Base-by-base conservation (phyloP, 257 asterid species). In the Solanum rostratum region DNA sequence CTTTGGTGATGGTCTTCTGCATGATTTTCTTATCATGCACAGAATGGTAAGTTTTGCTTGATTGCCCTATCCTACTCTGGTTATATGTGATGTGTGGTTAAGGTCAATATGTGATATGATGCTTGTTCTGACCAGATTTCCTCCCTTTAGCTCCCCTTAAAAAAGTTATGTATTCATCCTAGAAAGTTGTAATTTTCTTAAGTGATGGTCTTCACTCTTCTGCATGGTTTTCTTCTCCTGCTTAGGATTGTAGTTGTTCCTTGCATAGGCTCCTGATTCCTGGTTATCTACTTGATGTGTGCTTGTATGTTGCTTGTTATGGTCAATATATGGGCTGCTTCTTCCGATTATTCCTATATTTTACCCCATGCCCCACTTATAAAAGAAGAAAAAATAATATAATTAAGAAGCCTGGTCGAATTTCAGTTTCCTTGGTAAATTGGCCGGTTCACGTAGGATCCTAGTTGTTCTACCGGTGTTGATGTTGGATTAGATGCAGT, bases 1-100 rank as follows among this genome's bases (percentile, higher is more conserved):
- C 50, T 90, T 92, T 66, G 93, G 97, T 20, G 92, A 95, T 90
- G 88, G 89, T 59, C 92, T 95, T 86, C 87, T 95, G 90, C 90
- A 81, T 60, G 95, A 92, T 90, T 95, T 93, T 81, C 87, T 96
- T 73, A 82, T 46, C 86, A 89, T 89, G 88, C 98, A 93, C 81
- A 84, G 90, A 87, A 90, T 91, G 97, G 99, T 96, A 79, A 87
- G 93, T 86, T 49, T 84, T 27, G 63, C 62, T 27, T 76, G 82
- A 49, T 50, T 76, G 62, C n/a, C 62, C 27, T 9, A 50, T 49
- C 62, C 45, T 49, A 39, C 24, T 76, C 27, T 76, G 60, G 45
- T 49, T 49, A 16, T 49, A 10, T 76, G 22, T 76, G 41, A 24
- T 76, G 5, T 76, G 62, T 76, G 82, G 62, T 10, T 76, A 49